Percentiles rank a stretch among this genome's conserved stretches.
Evolutionary conservation across 2,329 filamentous ascomycete species (phyloP).

Genomic region (Trichoderma brevicompactum): DNA sequence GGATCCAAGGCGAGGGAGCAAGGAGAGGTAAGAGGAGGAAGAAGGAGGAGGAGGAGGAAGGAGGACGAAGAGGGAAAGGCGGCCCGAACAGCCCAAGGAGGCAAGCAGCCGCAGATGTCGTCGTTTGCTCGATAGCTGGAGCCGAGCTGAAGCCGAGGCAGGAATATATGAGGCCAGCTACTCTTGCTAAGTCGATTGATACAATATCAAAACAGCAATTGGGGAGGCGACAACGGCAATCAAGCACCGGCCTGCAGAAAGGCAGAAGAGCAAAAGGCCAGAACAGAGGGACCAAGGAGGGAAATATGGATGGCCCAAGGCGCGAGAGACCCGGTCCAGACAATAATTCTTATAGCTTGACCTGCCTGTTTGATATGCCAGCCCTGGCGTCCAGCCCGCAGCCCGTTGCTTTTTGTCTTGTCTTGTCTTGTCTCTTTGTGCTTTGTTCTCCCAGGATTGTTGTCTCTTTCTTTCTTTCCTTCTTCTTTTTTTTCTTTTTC

Average conservation of each 20-base stretch:
- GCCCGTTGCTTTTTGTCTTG: background rate
- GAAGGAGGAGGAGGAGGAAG: background rate
- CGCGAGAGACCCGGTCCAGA: background rate
- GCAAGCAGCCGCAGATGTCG: background rate
- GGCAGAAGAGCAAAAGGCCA: background rate
- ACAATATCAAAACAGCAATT: background rate
- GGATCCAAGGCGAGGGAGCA: background rate
- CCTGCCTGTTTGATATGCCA: constrained; percentile 6
- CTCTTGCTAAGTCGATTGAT: background rate
- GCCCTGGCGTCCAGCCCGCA: background rate
- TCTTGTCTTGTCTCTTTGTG: background rate
- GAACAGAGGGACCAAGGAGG: background rate
- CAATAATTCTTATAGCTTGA: background rate
- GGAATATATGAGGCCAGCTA: background rate
- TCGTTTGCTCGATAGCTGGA: background rate
- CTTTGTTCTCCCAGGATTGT: too few species aligned
- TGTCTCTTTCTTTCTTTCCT: background rate
- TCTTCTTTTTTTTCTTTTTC: background rate
- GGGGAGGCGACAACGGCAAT: background rate
- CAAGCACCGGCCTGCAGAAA: too few species aligned
- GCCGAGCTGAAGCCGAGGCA: background rate
- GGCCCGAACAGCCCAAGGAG: background rate
- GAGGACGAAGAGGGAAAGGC: background rate
- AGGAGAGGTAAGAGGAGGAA: background rate
- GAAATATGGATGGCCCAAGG: background rate